Conservation (phyloP, 352 stramenopile genomes). For the Globisporangium nodosum region DNA sequence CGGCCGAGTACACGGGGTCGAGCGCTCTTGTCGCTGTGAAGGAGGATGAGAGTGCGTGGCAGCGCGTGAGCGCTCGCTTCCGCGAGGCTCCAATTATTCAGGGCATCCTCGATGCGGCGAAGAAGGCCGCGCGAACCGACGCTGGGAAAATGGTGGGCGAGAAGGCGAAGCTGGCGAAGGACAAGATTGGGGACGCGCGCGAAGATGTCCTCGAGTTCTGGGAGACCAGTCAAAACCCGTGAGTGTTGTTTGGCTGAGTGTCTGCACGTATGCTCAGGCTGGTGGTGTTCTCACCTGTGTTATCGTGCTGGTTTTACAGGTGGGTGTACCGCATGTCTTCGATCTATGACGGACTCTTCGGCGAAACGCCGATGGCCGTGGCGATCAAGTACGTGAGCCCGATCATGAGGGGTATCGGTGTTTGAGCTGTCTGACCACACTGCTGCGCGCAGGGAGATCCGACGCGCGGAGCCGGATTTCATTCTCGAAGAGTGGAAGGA, state of each 20-base stretch:
- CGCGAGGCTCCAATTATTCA: conserved; percentile 94
- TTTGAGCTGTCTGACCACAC: neutral
- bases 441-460: conserved; percentile 73
- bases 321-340: conserved; percentile 96
- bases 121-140: conserved; percentile 71
- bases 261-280: neutral
- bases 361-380: conserved; percentile 94
- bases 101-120: conserved; percentile 77
- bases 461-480: conserved; percentile 95
- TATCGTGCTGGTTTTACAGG: conserved; percentile 14
- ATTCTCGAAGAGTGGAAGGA: conserved; percentile 95
- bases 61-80: conserved; percentile 91
- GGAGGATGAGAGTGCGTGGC: conserved; percentile 92
- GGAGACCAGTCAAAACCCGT: conserved; percentile 98
- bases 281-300: neutral
- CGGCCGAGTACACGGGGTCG: conserved; percentile 57
- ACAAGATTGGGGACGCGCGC: conserved; percentile 76
- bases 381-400: conserved; percentile 70
- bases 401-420: neutral
- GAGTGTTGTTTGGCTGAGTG: conserved; percentile 19
- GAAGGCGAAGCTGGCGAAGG: conserved; percentile 67
- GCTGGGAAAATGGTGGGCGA: conserved; percentile 66
- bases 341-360: conserved; percentile 97
- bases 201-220: conserved; percentile 92
- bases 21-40: conserved; percentile 87